Percentiles rank a stretch among this genome's conserved stretches.
These are phyloP conservation scores for Blastocystis sp. DNA, from an alignment of 352 stramenopile genomes.

Conservation along the genomic window DNA sequence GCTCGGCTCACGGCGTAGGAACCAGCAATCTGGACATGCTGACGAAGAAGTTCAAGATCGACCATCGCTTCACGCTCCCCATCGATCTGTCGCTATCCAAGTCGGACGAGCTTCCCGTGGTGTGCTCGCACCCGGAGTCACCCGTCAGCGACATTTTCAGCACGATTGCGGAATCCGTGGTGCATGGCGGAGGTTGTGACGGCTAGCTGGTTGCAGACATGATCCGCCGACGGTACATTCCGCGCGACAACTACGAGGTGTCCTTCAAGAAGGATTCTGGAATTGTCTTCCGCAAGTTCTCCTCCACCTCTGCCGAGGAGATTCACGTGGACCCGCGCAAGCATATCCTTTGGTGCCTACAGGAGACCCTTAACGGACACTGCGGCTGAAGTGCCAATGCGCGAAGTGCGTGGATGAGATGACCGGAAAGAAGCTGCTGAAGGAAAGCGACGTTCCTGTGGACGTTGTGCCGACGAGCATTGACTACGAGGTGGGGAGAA, in stretches of 20 bases:
- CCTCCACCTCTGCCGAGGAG: conserved; percentile 36
- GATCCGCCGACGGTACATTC: conserved; percentile 52
- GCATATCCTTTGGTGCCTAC: conserved; percentile 40
- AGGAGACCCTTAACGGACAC: conserved; percentile 3
- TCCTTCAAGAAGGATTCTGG: conserved; percentile 63
- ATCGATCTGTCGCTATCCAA: conserved; percentile 69
- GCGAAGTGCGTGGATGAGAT: conserved; percentile 69
- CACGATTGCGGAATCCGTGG: conserved; percentile 26
- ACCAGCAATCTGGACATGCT: conserved; percentile 63
- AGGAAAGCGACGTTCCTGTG: conserved; percentile 44
- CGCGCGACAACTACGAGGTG: conserved; percentile 5
- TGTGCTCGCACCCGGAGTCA: conserved; percentile 46
- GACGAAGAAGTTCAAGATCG: conserved; percentile 68
- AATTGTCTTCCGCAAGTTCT: conserved; percentile 56
- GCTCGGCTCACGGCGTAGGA: background rate
- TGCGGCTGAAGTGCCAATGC: conserved; percentile 55
- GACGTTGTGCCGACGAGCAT: conserved; percentile 65
- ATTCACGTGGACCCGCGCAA: conserved; percentile 46
- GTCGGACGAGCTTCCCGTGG: conserved; percentile 47
- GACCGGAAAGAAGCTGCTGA: conserved; percentile 67
- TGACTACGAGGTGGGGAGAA: conserved; percentile 46
- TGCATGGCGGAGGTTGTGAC: background rate
- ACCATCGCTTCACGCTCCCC: conserved; percentile 65
- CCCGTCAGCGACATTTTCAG: conserved; percentile 45
- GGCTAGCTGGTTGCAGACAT: conserved; percentile 32